Conservation (phyloP, 2,329 filamentous ascomycete species). For the Trichocomaceae sp. region DNA sequence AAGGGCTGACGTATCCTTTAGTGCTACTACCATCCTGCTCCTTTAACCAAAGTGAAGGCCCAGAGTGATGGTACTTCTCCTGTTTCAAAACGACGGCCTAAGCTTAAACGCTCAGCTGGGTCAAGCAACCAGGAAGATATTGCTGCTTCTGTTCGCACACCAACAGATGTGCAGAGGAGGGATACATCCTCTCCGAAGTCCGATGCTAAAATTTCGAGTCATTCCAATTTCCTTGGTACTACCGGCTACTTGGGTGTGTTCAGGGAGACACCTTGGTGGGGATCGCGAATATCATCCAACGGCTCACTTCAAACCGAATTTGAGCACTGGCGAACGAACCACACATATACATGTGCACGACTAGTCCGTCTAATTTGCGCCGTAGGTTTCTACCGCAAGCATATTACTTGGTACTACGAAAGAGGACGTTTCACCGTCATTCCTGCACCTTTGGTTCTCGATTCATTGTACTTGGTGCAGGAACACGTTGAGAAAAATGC, state of each 20-base stretch:
- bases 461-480: not conserved
- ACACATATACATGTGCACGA: constrained; percentile 7
- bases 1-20: not conserved
- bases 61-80: not conserved
- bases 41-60: constrained; percentile 5
- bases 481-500: constrained; percentile 8
- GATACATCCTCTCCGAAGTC: not conserved
- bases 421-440: constrained; percentile 3
- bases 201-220: not conserved
- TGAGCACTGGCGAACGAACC: constrained; percentile 8
- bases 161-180: not conserved
- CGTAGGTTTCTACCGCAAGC: not conserved
- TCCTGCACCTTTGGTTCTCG: constrained; percentile 6
- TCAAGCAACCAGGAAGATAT: not conserved
- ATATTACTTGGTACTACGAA: constrained; percentile 4
- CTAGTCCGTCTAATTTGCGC: constrained; percentile 4
- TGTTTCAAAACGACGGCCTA: not conserved
- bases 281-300: not conserved
- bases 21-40: constrained; percentile 12
- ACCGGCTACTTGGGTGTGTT: constrained; percentile 12
- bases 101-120: not conserved
- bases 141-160: not conserved
- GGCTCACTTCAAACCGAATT: constrained; percentile 8
- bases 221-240: constrained; percentile 4
- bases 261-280: constrained; percentile 1